Percentiles rank a stretch among this genome's conserved stretches.
Conservation (phyloP, 257 asterid genomes). For the Gynochthodes officinalis region DNA sequence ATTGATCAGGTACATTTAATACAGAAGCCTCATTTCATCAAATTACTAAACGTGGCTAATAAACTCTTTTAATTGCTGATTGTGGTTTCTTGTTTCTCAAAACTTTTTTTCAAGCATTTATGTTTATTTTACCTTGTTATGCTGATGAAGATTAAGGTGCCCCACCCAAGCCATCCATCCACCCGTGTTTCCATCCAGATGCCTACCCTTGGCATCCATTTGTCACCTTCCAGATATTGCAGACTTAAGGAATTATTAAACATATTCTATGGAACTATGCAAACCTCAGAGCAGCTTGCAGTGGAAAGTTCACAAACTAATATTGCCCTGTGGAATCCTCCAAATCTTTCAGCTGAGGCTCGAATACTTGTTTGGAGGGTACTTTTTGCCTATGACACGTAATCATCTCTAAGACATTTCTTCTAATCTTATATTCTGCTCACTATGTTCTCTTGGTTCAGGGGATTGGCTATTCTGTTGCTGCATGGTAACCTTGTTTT, state of each 20-base stretch:
- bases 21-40: constrained; percentile 5
- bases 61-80: constrained; percentile 6
- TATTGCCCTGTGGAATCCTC: constrained; percentile 74
- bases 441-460: constrained; percentile 37
- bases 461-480: constrained; percentile 98
- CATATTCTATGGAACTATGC: constrained; percentile 52
- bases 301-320: constrained; percentile 49
- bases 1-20: constrained; percentile 75
- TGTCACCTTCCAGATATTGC: constrained; percentile 83
- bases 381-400: constrained; percentile 26
- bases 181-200: constrained; percentile 82
- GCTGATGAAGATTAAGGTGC: constrained; percentile 70
- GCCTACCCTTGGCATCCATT: constrained; percentile 93
- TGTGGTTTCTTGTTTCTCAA: constrained; percentile 1
- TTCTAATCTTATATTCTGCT: constrained; percentile 14
- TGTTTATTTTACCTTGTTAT: no score
- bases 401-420: constrained; percentile 2
- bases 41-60: not conserved
- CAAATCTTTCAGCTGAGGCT: constrained; percentile 85
- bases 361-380: constrained; percentile 95
- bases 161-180: constrained; percentile 81
- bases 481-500: constrained; percentile 92
- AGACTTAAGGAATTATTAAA: constrained; percentile 68
- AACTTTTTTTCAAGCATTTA: not conserved
- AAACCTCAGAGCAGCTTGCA: constrained; percentile 52